phyloP scores from a whole-genome alignment of 106 monocot genomes.

The Dendrobium catenatum region DNA sequence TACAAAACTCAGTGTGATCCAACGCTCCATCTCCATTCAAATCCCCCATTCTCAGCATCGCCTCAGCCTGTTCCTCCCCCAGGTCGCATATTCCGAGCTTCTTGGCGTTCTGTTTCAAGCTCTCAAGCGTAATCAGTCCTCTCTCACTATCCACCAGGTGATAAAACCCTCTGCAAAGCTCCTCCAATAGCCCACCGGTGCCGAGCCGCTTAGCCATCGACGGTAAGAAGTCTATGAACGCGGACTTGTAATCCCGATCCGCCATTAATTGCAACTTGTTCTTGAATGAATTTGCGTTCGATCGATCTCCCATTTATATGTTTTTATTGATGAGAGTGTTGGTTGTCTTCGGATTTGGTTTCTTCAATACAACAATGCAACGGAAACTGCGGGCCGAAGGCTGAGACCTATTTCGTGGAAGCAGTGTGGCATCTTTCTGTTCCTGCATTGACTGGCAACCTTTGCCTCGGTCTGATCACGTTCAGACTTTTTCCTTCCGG shows the following conservation, averaged over 20 bases:
- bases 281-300: too few relatives aligned
- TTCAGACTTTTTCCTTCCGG: too few relatives aligned
- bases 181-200: conserved; percentile 3
- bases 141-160: conserved; percentile 6
- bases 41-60: conserved; percentile 17
- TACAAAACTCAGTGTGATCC: conserved; percentile 13
- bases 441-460: too few relatives aligned
- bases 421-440: too few relatives aligned
- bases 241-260: neutral
- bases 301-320: too few relatives aligned
- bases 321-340: too few relatives aligned
- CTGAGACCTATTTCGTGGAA: too few relatives aligned
- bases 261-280: neutral
- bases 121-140: conserved; percentile 13
- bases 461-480: too few relatives aligned
- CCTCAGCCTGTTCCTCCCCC: conserved; percentile 7
- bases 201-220: conserved; percentile 11
- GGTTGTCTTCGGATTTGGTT: too few relatives aligned
- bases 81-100: neutral
- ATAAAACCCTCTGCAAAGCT: conserved; percentile 15
- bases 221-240: conserved; percentile 11
- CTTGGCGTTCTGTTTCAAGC: conserved; percentile 11
- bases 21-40: conserved; percentile 17
- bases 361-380: too few relatives aligned
- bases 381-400: too few relatives aligned